phyloP scores from a whole-genome alignment of 441 rosid genomes.

The Rhodomyrtus psidioides region DNA sequence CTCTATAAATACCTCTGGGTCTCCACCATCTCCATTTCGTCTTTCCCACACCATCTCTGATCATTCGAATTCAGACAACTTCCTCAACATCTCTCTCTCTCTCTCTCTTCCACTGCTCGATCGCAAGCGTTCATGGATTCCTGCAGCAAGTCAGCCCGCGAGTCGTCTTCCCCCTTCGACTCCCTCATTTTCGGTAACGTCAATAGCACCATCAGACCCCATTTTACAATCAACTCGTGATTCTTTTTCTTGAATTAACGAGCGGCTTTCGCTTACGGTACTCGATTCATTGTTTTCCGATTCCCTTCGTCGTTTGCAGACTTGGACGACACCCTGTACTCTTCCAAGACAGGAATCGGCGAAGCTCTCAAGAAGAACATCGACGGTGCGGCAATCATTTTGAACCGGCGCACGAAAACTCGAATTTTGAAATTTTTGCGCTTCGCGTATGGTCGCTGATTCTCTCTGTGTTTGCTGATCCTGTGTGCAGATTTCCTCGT shows the following conservation, averaged over 20 bases:
- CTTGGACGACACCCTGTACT: slow-evolving; percentile 16
- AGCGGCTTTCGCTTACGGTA: background rate
- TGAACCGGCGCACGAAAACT: background rate
- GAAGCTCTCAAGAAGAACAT: slow-evolving; percentile 9
- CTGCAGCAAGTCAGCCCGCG: background rate
- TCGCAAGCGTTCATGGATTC: slow-evolving; percentile 3
- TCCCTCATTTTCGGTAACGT: slow-evolving; percentile 8
- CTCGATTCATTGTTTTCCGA: background rate
- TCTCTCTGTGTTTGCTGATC: background rate
- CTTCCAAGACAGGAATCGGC: slow-evolving; percentile 5
- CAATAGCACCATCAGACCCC: background rate
- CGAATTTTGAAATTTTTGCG: background rate
- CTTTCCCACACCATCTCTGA: background rate
- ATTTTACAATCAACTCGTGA: background rate
- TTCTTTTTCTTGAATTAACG: background rate
- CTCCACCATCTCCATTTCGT: background rate
- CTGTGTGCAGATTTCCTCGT: background rate
- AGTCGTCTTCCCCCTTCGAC: slow-evolving; percentile 1
- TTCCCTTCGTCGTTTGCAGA: background rate
- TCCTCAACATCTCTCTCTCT: background rate
- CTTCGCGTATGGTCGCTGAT: too few relatives aligned
- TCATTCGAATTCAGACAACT: background rate
- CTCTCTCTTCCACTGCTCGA: background rate
- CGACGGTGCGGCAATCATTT: background rate
- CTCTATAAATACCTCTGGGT: background rate